These are phyloP conservation scores for Tricholoma furcatifolium DNA, from an alignment of 768 basidiomycete genomes.

Conservation along the genomic window DNA sequence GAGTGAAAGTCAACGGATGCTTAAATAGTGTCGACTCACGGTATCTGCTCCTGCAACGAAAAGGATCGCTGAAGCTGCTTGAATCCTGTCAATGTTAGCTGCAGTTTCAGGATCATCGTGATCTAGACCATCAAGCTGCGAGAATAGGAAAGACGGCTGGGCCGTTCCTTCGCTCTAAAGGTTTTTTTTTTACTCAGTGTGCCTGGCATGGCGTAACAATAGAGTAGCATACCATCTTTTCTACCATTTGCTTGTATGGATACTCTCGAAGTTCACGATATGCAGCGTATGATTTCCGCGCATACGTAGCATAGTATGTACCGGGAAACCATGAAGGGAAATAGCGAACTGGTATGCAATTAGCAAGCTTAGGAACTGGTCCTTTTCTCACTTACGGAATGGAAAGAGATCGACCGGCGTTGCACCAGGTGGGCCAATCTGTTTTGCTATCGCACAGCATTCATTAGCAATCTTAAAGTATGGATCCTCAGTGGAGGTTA, in stretches of 20 bases:
- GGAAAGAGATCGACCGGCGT: constrained; percentile 23
- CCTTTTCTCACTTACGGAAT: constrained; percentile 15
- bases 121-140: constrained; percentile 11
- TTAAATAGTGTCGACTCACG: constrained; percentile 1
- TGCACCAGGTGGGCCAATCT: constrained; percentile 16
- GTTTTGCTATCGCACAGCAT: constrained; percentile 8
- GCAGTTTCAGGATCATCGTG: background rate
- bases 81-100: constrained; percentile 4
- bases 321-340: constrained; percentile 27
- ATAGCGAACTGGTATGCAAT: constrained; percentile 11
- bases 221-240: constrained; percentile 13
- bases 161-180: constrained; percentile 11
- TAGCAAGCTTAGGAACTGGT: background rate
- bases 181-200: background rate
- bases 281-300: constrained; percentile 5
- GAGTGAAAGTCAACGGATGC: background rate
- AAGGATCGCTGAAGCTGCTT: constrained; percentile 9
- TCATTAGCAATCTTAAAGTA: constrained; percentile 21
- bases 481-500: constrained; percentile 21
- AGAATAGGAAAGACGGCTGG: constrained; percentile 13
- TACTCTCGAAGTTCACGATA: constrained; percentile 16
- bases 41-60: constrained; percentile 17
- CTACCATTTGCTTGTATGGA: constrained; percentile 15
- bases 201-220: too few relatives aligned
- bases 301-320: constrained; percentile 17